These are phyloP conservation scores for Fusarium illudens DNA, from an alignment of 2,329 filamentous ascomycete genomes.

Conservation along the genomic window DNA sequence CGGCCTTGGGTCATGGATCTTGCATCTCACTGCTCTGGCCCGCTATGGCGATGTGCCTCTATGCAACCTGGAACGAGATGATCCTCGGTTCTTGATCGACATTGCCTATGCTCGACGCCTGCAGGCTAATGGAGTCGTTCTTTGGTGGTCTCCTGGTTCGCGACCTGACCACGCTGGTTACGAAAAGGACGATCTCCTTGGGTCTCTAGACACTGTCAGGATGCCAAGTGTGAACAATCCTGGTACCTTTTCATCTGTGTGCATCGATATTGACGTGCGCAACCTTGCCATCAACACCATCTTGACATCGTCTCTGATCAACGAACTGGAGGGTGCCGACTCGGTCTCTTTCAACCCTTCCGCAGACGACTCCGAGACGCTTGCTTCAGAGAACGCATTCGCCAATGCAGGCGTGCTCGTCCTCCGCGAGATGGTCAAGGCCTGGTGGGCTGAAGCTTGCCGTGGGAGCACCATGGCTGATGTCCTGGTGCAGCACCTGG, in stretches of 20 bases:
- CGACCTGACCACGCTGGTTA: constrained; percentile 95
- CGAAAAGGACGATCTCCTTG: constrained; percentile 88
- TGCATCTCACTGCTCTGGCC: constrained; percentile 86
- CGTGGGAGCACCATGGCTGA: constrained; percentile 93
- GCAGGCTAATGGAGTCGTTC: constrained; percentile 88
- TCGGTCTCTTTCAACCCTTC: constrained; percentile 80
- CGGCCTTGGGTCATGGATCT: constrained; percentile 89
- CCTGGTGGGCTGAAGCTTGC: constrained; percentile 97
- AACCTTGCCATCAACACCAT: constrained; percentile 99
- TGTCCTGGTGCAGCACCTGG: constrained; percentile 94
- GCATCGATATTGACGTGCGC: constrained; percentile 91
- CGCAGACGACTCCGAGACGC: constrained; percentile 56
- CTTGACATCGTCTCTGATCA: constrained; percentile 93
- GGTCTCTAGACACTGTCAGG: constrained; percentile 82
- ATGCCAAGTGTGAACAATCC: constrained; percentile 96
- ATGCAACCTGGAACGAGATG: constrained; percentile 94
- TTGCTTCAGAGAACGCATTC: constrained; percentile 90
- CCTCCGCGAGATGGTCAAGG: constrained; percentile 96
- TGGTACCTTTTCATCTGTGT: constrained; percentile 94
- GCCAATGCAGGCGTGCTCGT: constrained; percentile 91
- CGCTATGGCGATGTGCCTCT: constrained; percentile 93
- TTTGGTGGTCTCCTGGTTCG: constrained; percentile 94
- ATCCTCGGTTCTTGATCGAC: constrained; percentile 94
- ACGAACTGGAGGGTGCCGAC: constrained; percentile 91
- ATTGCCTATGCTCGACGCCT: constrained; percentile 91